Conservation (phyloP, 495 filamentous ascomycete genomes). For the Penicillium roqueforti region DNA sequence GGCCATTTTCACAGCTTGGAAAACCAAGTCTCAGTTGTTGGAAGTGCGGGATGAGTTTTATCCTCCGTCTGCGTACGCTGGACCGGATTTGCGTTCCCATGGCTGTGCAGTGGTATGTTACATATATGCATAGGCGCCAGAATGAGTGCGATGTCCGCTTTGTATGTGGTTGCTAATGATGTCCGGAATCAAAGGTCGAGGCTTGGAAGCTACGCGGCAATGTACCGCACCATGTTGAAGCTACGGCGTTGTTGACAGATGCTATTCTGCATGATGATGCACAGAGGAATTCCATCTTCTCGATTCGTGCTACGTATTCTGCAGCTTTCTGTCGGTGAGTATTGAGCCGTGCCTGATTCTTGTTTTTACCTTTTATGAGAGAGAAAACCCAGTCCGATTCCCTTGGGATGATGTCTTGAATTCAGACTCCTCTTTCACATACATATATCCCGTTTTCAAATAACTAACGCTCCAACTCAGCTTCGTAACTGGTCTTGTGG, state of each 20-base stretch:
- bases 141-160: neutral
- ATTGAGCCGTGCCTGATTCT: neutral
- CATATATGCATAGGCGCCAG: constrained; percentile 5
- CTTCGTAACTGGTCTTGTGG: constrained; percentile 87
- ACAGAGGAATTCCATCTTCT: constrained; percentile 48
- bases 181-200: constrained; percentile 35
- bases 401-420: neutral
- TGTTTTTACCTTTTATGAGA: neutral
- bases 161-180: neutral
- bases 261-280: constrained; percentile 65
- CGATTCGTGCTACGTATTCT: constrained; percentile 53
- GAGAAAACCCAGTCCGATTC: neutral
- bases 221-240: constrained; percentile 77
- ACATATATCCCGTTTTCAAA: neutral
- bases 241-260: constrained; percentile 71
- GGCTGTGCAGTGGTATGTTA: constrained; percentile 46
- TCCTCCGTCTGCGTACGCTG: constrained; percentile 36
- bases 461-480: constrained; percentile 36
- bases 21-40: constrained; percentile 59
- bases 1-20: constrained; percentile 79
- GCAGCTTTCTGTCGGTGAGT: constrained; percentile 59
- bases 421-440: neutral
- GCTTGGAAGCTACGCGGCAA: constrained; percentile 64
- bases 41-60: constrained; percentile 65
- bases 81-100: constrained; percentile 37